Evolutionary conservation across 345 rosid genomes (phyloP).

Genomic region (Eucalyptus decipiens): DNA sequence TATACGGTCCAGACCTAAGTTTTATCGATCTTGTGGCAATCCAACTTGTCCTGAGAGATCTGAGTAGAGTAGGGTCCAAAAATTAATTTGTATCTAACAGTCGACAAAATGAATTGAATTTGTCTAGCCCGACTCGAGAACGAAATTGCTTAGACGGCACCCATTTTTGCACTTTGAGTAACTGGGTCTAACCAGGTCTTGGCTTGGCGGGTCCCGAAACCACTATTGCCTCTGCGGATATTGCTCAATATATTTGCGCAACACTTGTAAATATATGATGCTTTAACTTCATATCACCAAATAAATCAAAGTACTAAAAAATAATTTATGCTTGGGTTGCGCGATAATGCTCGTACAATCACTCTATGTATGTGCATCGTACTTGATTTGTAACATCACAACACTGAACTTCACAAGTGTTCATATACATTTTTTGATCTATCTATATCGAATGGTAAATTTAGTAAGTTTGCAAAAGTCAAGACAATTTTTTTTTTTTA

Average conservation of each 20-base stretch:
- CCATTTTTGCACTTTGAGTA: background rate
- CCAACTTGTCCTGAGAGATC: background rate
- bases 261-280: background rate
- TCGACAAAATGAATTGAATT: background rate
- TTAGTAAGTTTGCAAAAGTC: background rate
- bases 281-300: background rate
- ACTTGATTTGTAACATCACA: background rate
- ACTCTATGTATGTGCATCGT: background rate
- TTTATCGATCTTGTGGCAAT: background rate
- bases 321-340: background rate
- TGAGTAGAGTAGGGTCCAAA: background rate
- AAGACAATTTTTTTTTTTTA: background rate
- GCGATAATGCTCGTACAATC: background rate
- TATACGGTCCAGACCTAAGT: background rate
- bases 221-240: background rate
- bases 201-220: background rate
- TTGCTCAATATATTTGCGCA: background rate
- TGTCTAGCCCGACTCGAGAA: background rate
- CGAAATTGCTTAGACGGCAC: background rate
- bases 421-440: background rate
- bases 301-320: background rate
- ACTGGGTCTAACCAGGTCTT: background rate
- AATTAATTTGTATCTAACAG: background rate
- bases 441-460: background rate
- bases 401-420: background rate